These are phyloP conservation scores for Glycine soja DNA, from an alignment of 306 rosid genomes.

Conservation along the genomic window DNA sequence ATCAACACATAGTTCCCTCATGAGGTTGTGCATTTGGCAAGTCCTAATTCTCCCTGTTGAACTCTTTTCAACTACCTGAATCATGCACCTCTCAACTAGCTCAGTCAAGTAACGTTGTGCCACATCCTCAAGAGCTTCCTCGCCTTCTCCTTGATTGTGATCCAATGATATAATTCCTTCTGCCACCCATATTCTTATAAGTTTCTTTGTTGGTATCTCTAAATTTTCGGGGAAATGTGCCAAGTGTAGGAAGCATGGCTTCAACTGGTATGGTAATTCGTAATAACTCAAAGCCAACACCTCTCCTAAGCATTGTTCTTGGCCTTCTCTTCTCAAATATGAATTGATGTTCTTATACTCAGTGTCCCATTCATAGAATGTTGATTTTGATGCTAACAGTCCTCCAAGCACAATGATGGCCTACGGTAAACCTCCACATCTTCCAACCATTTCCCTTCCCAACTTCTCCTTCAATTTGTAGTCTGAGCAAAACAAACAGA, in stretches of 20 bases:
- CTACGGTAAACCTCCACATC: slow-evolving; percentile 66
- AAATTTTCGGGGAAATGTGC: slow-evolving; percentile 64
- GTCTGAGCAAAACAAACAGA: slow-evolving; percentile 42
- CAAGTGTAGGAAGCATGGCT: slow-evolving; percentile 63
- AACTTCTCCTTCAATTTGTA: slow-evolving; percentile 52
- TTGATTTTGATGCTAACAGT: slow-evolving; percentile 60
- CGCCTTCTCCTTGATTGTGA: slow-evolving; percentile 47
- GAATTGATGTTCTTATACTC: slow-evolving; percentile 54
- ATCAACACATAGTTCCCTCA: slow-evolving; percentile 55
- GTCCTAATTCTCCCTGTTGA: slow-evolving; percentile 59
- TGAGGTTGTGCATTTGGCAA: slow-evolving; percentile 60
- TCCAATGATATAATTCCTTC: slow-evolving; percentile 61
- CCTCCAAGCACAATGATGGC: slow-evolving; percentile 72
- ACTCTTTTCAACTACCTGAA: slow-evolving; percentile 53
- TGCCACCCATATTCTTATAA: slow-evolving; percentile 64
- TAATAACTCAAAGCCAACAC: slow-evolving; percentile 63
- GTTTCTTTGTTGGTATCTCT: slow-evolving; percentile 59
- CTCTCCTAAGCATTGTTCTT: slow-evolving; percentile 40
- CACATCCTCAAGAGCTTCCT: slow-evolving; percentile 49
- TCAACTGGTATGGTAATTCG: slow-evolving; percentile 64
- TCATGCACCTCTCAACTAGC: slow-evolving; percentile 57
- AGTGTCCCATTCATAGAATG: slow-evolving; percentile 57
- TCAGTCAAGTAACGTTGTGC: slow-evolving; percentile 55
- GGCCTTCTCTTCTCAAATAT: slow-evolving; percentile 52
- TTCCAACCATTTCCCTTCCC: slow-evolving; percentile 67